Evolutionary conservation across 2,329 filamentous ascomycete species (phyloP).

Genomic region (Arthroderma sp.): DNA sequence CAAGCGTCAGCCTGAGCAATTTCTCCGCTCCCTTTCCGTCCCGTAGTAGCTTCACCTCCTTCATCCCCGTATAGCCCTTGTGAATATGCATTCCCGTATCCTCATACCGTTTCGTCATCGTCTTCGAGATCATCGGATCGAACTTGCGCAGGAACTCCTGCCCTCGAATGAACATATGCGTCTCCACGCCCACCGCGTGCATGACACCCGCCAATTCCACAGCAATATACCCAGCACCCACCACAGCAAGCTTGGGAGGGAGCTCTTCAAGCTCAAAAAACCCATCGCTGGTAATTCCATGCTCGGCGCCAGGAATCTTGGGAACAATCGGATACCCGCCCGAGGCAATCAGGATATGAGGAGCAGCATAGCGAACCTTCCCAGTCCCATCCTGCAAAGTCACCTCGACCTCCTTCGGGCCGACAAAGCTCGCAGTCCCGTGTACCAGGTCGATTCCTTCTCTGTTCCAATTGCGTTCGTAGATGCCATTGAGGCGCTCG

Average conservation of each 20-base stretch:
- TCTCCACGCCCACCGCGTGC: slow-evolving; percentile 37
- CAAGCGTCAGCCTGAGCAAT: slow-evolving; percentile 30
- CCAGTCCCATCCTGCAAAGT: slow-evolving; percentile 28
- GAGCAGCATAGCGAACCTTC: slow-evolving; percentile 28
- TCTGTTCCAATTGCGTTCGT: slow-evolving; percentile 37
- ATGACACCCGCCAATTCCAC: slow-evolving; percentile 40
- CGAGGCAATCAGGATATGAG: slow-evolving; percentile 37
- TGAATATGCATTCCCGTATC: slow-evolving; percentile 36
- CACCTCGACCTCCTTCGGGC: slow-evolving; percentile 33
- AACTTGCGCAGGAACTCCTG: slow-evolving; percentile 38
- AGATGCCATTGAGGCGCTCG: slow-evolving; percentile 33
- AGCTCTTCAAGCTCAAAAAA: slow-evolving; percentile 40
- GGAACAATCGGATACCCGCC: slow-evolving; percentile 35
- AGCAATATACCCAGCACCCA: slow-evolving; percentile 40
- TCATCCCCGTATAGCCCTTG: slow-evolving; percentile 33
- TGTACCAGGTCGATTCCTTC: slow-evolving; percentile 40
- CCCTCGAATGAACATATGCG: slow-evolving; percentile 39
- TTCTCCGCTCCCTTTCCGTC: slow-evolving; percentile 36
- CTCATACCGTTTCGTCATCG: slow-evolving; percentile 39
- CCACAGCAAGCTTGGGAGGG: slow-evolving; percentile 37
- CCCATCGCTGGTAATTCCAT: slow-evolving; percentile 39
- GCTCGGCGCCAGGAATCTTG: slow-evolving; percentile 32
- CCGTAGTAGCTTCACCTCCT: slow-evolving; percentile 34
- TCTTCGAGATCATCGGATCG: slow-evolving; percentile 40
- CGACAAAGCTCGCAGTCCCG: slow-evolving; percentile 35